phyloP scores from a whole-genome alignment of 2,329 filamentous ascomycete genomes.

The Aspergillus thermomutatus region DNA sequence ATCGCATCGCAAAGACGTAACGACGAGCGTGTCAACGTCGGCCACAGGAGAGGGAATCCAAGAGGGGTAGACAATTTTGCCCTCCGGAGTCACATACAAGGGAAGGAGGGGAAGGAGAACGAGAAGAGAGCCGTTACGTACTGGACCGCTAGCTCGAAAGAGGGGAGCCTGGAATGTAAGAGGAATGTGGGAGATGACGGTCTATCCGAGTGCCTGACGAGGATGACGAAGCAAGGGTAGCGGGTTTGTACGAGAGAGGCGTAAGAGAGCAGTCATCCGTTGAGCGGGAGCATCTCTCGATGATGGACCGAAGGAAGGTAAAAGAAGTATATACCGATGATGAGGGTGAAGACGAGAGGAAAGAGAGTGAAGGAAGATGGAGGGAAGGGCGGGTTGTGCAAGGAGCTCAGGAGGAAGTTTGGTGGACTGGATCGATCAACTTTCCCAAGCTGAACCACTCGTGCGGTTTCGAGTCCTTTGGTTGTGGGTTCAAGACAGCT shows the following conservation, averaged over 20 bases:
- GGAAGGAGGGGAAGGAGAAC: conserved; percentile 14
- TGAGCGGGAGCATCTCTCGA: conserved; percentile 17
- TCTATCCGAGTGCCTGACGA: conserved; percentile 19
- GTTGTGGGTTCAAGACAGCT: conserved; percentile 17
- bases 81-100: conserved; percentile 7
- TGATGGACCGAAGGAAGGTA: conserved; percentile 2
- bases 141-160: not conserved
- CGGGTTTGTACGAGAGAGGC: conserved; percentile 16
- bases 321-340: not conserved
- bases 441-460: conserved; percentile 2
- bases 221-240: conserved; percentile 23
- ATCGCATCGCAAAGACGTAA: conserved; percentile 1
- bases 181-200: conserved; percentile 12
- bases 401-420: conserved; percentile 8
- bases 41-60: not conserved
- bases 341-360: conserved; percentile 14
- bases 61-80: not conserved
- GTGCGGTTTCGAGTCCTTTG: conserved; percentile 12
- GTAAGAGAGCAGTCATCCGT: conserved; percentile 19
- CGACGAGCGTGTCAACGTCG: not conserved
- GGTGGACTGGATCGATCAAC: conserved; percentile 14
- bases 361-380: conserved; percentile 3
- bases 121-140: conserved; percentile 2
- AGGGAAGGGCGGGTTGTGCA: conserved; percentile 7
- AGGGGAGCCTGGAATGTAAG: conserved; percentile 11